Evolutionary conservation across 495 filamentous ascomycete genomes (phyloP).

Genomic region (Neurospora hispaniola): DNA sequence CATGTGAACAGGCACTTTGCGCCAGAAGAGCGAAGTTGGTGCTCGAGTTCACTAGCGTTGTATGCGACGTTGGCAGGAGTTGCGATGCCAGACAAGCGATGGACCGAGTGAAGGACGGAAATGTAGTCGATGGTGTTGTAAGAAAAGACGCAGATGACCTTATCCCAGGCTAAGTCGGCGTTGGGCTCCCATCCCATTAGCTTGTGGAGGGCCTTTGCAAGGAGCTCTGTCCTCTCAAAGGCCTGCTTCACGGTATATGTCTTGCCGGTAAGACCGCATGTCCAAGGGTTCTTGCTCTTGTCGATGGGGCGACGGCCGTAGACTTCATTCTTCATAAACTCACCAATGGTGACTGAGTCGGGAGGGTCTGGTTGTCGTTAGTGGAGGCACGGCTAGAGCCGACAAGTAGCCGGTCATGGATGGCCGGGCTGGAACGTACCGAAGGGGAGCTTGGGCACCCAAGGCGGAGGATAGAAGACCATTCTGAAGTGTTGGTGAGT

Average conservation of each 20-base stretch:
- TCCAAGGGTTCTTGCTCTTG: conserved; percentile 63
- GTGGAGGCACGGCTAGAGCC: not conserved
- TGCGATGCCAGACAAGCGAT: conserved; percentile 63
- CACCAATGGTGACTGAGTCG: conserved; percentile 63
- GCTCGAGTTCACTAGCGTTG: conserved; percentile 59
- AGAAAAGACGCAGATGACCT: conserved; percentile 65
- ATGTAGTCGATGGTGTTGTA: conserved; percentile 80
- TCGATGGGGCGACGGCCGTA: conserved; percentile 57
- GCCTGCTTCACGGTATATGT: conserved; percentile 58
- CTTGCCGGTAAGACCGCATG: conserved; percentile 67
- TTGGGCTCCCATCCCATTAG: conserved; percentile 68
- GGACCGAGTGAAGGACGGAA: conserved; percentile 63
- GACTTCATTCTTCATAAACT: conserved; percentile 70
- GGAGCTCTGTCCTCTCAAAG: conserved; percentile 52
- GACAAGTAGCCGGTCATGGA: not conserved
- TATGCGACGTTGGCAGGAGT: conserved; percentile 81
- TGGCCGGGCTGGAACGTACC: conserved; percentile 19
- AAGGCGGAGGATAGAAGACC: conserved; percentile 67
- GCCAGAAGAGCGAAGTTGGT: conserved; percentile 67
- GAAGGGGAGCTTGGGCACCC: conserved; percentile 55
- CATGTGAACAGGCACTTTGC: conserved; percentile 76
- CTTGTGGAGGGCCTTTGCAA: conserved; percentile 62
- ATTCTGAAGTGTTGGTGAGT: conserved; percentile 35
- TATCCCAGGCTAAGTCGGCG: conserved; percentile 74
- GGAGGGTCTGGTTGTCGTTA: conserved; percentile 42